These are phyloP conservation scores for Alternaria burnsii DNA, from an alignment of 2,329 filamentous ascomycete genomes.

Conservation along the genomic window DNA sequence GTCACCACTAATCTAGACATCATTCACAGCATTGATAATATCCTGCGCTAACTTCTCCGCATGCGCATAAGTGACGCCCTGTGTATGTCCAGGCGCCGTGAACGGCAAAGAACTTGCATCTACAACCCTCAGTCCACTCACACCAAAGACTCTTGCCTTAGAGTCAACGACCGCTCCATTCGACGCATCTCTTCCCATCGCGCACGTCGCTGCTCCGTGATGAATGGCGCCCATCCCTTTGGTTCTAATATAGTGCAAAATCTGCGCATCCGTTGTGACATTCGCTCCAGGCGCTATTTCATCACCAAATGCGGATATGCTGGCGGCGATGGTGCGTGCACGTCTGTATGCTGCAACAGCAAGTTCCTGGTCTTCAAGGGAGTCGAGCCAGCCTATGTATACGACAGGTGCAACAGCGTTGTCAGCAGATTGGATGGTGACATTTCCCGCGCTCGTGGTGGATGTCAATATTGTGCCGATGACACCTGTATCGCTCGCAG, in stretches of 20 bases:
- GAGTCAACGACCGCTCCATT: conserved; percentile 12
- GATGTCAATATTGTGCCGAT: conserved; percentile 11
- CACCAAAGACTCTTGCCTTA: conserved; percentile 14
- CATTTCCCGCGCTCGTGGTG: conserved; percentile 11
- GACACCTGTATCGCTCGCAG: conserved; percentile 10
- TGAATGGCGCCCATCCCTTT: conserved; percentile 13
- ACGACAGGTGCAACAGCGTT: conserved; percentile 8
- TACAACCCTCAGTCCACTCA: conserved; percentile 13
- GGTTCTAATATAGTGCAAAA: conserved; percentile 11
- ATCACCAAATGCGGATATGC: conserved; percentile 9
- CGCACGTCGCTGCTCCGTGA: conserved; percentile 11
- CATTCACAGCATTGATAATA: conserved; percentile 5
- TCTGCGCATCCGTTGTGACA: conserved; percentile 11
- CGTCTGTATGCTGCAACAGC: conserved; percentile 15
- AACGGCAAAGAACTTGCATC: conserved; percentile 13
- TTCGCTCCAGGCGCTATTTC: conserved; percentile 14
- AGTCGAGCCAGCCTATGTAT: conserved; percentile 11
- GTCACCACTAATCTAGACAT: neutral
- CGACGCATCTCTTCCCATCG: conserved; percentile 4
- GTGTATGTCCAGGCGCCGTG: conserved; percentile 10
- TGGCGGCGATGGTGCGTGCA: conserved; percentile 9
- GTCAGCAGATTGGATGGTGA: conserved; percentile 13
- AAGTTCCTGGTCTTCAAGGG: conserved; percentile 12
- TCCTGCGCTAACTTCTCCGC: conserved; percentile 14
- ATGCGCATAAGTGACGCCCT: conserved; percentile 14